Base-by-base conservation (phyloP, 2,329 filamentous ascomycete species). In the Ophiostoma himal-ulmi region DNA sequence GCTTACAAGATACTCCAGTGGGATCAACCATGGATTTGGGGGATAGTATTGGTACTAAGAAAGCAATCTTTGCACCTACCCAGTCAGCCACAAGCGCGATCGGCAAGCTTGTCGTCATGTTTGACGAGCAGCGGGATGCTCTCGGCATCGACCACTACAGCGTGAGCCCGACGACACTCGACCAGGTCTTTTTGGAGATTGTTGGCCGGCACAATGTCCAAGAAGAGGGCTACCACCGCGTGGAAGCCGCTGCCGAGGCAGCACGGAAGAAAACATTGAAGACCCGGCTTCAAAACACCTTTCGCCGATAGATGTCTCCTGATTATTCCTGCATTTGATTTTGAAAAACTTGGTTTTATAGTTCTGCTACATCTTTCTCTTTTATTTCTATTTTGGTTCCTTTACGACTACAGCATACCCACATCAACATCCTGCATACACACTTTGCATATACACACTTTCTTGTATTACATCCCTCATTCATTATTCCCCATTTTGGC, bases 101-200 rank as follows among this genome's bases (percentile, higher is more conserved):
- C 30, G 89, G 91, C 0, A 83, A 84, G 6, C 80, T 96, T 5
- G 92, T 95, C 72, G 86, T 89, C 17, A 76, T 89, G 57, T 82
- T 96, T 0, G 94, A 97, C 79, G 86, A 88, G 74, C 83, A 89
- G 73, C 91, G 89, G 75, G 81, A 87, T 26, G 79, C 80, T 5
- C 79, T 97, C 37, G 91, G 91, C 0, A 85, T 97, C 67, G 90
- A 92, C 77, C 92, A 96, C 78, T 97, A 94, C 79, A 93, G 90
- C 68, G 92, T 97, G 74, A 91, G 88, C 71, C 92, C 92, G 34
- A 95, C 93, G 22, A 96, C 92, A 20, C 81, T 97, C 60, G 94
- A 97, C 77, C 92, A 97, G 79, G 93, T 97, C 0, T 97, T 97
- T 79, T 79, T 97, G 78, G 86, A 85, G 36, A 95, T 97, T 77